phyloP scores from a whole-genome alignment of 306 rosid species.

The Casuarina equisetifolia region DNA sequence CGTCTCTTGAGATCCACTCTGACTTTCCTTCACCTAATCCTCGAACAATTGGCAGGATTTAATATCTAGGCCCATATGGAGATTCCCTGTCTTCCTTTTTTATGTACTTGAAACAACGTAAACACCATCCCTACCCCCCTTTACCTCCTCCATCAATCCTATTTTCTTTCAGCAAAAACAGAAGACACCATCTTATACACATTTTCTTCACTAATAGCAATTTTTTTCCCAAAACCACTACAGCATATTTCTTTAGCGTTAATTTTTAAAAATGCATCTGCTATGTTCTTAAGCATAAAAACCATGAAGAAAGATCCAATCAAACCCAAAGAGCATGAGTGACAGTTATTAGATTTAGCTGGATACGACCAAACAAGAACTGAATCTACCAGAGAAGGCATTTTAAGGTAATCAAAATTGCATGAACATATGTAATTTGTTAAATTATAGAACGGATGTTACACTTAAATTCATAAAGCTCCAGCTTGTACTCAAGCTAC shows the following conservation, averaged over 20 bases:
- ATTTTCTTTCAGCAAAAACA: not conserved
- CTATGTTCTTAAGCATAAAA: not conserved
- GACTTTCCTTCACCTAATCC: too few relatives aligned
- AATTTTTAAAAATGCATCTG: too few relatives aligned
- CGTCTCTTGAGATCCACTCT: too few relatives aligned
- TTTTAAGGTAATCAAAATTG: not conserved
- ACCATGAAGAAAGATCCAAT: not conserved
- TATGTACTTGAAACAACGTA: too few relatives aligned
- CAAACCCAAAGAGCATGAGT: not conserved
- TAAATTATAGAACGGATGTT: too few relatives aligned
- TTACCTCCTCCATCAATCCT: not conserved
- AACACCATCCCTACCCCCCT: not conserved
- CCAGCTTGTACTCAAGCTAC: not conserved
- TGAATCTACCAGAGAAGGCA: not conserved
- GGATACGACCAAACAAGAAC: not conserved
- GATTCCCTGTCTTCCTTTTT: not conserved
- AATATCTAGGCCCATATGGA: not conserved
- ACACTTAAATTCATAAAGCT: not conserved
- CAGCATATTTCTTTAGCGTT: too few relatives aligned
- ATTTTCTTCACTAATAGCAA: not conserved
- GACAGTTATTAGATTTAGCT: not conserved
- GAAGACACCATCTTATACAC: not conserved
- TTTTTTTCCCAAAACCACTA: too few relatives aligned
- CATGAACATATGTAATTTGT: not conserved
- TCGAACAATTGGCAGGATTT: not conserved